Evolutionary conservation across 2,329 filamentous ascomycete species (phyloP), one percentile per base, ranked within the genome.

Genomic region (Aureobasidium sp.): DNA sequence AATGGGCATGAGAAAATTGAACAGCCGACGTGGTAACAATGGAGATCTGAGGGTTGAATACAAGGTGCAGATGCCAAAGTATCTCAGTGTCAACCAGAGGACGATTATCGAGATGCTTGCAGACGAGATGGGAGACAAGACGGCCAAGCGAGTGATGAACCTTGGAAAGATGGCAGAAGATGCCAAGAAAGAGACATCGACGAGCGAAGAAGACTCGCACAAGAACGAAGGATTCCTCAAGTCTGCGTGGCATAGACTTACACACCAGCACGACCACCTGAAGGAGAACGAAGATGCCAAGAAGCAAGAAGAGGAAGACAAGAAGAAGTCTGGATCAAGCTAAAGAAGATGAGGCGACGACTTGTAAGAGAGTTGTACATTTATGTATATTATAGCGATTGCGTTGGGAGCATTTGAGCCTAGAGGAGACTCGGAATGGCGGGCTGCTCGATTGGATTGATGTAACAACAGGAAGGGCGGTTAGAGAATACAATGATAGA

Each of bases 21-120:
- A 83, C 64, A 81, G 70, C 41, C 83, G 90, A 52, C 82, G 86
- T 61, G 84, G 81, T 36, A 82, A 81, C 42, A 84, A 82, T 34
- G 94, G 94, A 66, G 94, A 99, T 71, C 77, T 99, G 63, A 88
- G 86, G 72, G 91, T 99, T 7, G 93, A 99, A 74, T 99, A 96
- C 82, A 91, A 91, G 74, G 90, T 99, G 49, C 79, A 84, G 60
- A 96, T 97, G 90, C 94, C 94, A 49, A 97, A 96, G 77, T 97
- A 93, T 70, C 81, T 99, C 66, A 91, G 84, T 60, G 84, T 88
- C 49, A 97, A 96, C 77, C 92, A 99, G 78, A 84, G 94, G 59
- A 95, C 90, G 0, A 89, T 99, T 63, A 78, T 96, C 48, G 94
- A 99, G 78, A 93, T 97, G 85, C 84, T 99, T 66, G 94, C 94